phyloP scores from a whole-genome alignment of 331 rosid species.

The Stylosanthes scabra region DNA sequence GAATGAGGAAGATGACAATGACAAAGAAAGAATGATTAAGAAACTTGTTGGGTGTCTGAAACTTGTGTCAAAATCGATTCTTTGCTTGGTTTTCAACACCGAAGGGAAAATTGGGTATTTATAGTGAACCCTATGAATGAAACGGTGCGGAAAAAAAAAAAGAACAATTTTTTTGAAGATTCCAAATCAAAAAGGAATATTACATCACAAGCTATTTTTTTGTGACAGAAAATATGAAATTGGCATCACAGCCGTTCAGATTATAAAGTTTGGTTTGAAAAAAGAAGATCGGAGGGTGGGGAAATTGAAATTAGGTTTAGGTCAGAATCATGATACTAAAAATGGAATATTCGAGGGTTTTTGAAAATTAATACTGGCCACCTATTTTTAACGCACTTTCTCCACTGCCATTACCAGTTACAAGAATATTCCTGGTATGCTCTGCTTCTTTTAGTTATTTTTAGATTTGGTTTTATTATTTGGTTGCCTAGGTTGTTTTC shows the following conservation, averaged over 20 bases:
- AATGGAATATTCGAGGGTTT: constrained; percentile 25
- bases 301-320: not conserved
- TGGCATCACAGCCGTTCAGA: constrained; percentile 9
- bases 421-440: constrained; percentile 36
- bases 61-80: constrained; percentile 27
- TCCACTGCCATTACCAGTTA: not conserved
- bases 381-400: constrained; percentile 10
- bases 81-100: not conserved
- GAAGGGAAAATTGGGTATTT: not conserved
- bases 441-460: not conserved
- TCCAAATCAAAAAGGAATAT: constrained; percentile 35
- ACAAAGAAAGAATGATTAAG: not conserved
- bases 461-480: not conserved
- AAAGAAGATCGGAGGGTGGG: not conserved
- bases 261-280: not conserved
- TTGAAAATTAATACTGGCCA: constrained; percentile 31
- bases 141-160: not conserved
- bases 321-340: not conserved
- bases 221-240: not conserved
- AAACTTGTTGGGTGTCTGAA: not conserved
- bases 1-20: not conserved
- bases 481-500: not conserved
- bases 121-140: constrained; percentile 21
- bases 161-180: not conserved
- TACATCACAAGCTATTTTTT: not conserved